Conservation (phyloP, 495 filamentous ascomycete genomes). For the Clavariopsis aquatica region DNA sequence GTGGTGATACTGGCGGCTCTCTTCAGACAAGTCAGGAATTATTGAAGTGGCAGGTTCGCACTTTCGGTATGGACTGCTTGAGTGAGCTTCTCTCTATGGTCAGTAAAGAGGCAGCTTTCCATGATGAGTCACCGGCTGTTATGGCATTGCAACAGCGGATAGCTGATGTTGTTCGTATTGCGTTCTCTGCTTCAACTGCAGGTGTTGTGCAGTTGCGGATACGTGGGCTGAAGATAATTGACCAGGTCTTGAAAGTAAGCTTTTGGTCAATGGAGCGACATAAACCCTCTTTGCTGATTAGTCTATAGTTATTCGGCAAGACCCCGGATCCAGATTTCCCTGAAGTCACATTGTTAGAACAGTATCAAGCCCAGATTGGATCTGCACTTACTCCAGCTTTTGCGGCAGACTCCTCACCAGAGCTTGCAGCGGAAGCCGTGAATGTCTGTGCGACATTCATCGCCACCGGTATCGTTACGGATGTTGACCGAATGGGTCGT, state of each 20-base stretch:
- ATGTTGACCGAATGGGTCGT: slow-evolving; percentile 95
- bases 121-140: slow-evolving; percentile 70
- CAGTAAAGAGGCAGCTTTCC: slow-evolving; percentile 67
- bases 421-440: slow-evolving; percentile 90
- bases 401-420: slow-evolving; percentile 91
- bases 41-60: slow-evolving; percentile 91
- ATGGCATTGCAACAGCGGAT: slow-evolving; percentile 77
- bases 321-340: slow-evolving; percentile 94
- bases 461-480: slow-evolving; percentile 93
- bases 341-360: slow-evolving; percentile 91
- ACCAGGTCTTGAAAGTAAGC: slow-evolving; percentile 74
- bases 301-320: slow-evolving; percentile 83
- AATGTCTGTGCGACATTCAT: slow-evolving; percentile 98
- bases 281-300: slow-evolving; percentile 28
- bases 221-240: slow-evolving; percentile 88
- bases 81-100: slow-evolving; percentile 76
- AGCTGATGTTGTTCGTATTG: slow-evolving; percentile 93
- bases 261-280: not conserved
- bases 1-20: slow-evolving; percentile 62
- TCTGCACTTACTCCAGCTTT: slow-evolving; percentile 96
- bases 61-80: slow-evolving; percentile 91
- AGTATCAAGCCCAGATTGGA: slow-evolving; percentile 97
- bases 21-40: slow-evolving; percentile 76
- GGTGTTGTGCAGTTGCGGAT: slow-evolving; percentile 86
- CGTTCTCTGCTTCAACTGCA: slow-evolving; percentile 95